Evolutionary conservation across 2,329 filamentous ascomycete species (phyloP), one percentile per base, ranked within the genome.

Genomic region (Seiridium cupressi): DNA sequence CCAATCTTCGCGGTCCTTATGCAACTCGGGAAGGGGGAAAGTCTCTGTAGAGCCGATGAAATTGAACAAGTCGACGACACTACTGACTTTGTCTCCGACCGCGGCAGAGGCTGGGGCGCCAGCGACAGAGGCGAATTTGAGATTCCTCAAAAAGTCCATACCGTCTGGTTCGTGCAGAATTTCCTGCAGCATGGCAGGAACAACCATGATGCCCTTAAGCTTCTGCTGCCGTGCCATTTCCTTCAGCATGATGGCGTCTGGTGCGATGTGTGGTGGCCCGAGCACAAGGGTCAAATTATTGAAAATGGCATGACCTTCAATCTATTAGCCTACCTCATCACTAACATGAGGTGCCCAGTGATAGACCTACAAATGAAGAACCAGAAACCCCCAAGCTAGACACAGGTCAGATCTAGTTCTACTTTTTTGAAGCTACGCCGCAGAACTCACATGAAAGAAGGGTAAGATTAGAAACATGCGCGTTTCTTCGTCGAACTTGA

Each of bases 1-100:
- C 73, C 72, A 76, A 31, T 75, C 69, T 10, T 69, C 65, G 3
- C 55, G 61, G 0, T 47, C 1, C 6, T 53, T 49, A 3, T 54
- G 56, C 0, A 71, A 44, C 56, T 71, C 63, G 0, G 69, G 69
- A 2, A 63, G 38, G 1, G 58, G 44, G 31, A 60, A 63, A 0
- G 58, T 64, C 49, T 71, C 68, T 2, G 69, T 71, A 0, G 67
- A 64, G 1, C 69, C 69, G n/a, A 62, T 67, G 9, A 61, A 63
- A 1, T 62, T 62, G 10, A 64, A 40, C 0, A 68, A 34, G 18
- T 61, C 60, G 13, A 66, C 61, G 9, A 63, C 49, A 5, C 55
- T 46, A 1, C 56, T 59, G 2, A 65, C 55, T 0, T 44, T 51
- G 7, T 65, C 62, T 0, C 66, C 67, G 8, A 59, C 44, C 0